A percentile compares a stretch with the other conserved stretches of the same genome.
These are phyloP conservation scores for Oryza nivara DNA, from an alignment of 176 grass and related monocot species.

Conservation along the genomic window DNA sequence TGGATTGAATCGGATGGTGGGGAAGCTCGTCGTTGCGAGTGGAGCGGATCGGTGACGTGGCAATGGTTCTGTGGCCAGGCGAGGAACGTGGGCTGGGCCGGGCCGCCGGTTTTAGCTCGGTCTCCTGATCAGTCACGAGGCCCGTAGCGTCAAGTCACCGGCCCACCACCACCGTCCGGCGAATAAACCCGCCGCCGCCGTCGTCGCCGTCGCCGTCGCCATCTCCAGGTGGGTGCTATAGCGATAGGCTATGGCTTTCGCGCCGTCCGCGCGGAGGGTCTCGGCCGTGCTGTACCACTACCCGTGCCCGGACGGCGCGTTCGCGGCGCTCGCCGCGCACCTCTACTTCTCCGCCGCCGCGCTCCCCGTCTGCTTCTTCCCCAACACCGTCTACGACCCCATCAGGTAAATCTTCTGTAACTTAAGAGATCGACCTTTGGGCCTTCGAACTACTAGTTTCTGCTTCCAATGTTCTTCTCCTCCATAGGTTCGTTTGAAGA, in stretches of 20 bases:
- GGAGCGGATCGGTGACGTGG: slow-evolving; percentile 54
- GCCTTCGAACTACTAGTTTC: no score
- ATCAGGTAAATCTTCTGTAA: slow-evolving; percentile 55
- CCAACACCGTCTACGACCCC: slow-evolving; percentile 88
- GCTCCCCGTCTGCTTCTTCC: slow-evolving; percentile 77
- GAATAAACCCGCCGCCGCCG: neutral
- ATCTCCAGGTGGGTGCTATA: neutral
- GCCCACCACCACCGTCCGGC: no score
- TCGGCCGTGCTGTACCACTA: slow-evolving; percentile 95
- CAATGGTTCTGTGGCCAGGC: neutral
- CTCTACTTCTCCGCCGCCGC: slow-evolving; percentile 87
- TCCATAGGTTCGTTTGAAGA: no score
- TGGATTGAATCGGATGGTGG: slow-evolving; percentile 25
- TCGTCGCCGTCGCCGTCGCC: neutral
- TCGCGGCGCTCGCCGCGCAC: slow-evolving; percentile 89
- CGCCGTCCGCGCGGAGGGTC: slow-evolving; percentile 43
- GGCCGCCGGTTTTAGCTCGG: neutral
- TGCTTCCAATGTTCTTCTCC: no score
- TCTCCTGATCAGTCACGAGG: neutral
- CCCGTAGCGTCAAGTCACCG: neutral
- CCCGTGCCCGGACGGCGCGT: slow-evolving; percentile 89
- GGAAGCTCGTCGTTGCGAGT: neutral
- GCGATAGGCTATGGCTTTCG: slow-evolving; percentile 28
- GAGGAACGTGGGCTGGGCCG: neutral
- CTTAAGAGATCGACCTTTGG: no score